Evolutionary conservation across 176 grass and related monocot species (phyloP).

Genomic region (Rhynchospora pubera): DNA sequence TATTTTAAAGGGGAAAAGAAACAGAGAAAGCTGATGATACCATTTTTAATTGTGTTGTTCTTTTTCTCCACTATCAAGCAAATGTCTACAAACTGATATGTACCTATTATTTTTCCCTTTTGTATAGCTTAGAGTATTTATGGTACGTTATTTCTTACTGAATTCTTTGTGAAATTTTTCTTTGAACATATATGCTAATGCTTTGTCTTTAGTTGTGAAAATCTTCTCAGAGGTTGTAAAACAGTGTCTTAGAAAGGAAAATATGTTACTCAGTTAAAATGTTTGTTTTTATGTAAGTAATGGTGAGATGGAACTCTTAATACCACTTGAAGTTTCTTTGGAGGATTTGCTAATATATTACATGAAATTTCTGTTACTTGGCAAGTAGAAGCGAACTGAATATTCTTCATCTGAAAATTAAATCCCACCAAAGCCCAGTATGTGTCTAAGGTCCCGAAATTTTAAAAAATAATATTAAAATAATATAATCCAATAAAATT

Average conservation of each 20-base stretch:
- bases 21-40: slow-evolving; percentile 21
- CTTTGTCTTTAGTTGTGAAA: not conserved
- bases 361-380: no score
- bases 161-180: not conserved
- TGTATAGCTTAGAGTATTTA: not conserved
- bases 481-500: no score
- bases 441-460: no score
- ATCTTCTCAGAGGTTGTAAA: not conserved
- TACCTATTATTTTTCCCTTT: not conserved
- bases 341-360: not conserved
- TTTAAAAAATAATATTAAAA: no score
- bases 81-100: not conserved
- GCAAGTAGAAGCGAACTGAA: no score
- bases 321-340: no score
- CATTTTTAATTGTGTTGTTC: slow-evolving; percentile 6
- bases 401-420: no score
- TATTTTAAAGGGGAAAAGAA: slow-evolving; percentile 20
- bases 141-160: not conserved
- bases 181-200: not conserved
- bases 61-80: not conserved
- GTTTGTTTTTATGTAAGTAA: not conserved
- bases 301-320: no score
- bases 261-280: not conserved
- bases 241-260: not conserved
- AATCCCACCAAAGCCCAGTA: no score